Conservation (phyloP, 306 rosid genomes). For the Canavalia ensiformis region DNA sequence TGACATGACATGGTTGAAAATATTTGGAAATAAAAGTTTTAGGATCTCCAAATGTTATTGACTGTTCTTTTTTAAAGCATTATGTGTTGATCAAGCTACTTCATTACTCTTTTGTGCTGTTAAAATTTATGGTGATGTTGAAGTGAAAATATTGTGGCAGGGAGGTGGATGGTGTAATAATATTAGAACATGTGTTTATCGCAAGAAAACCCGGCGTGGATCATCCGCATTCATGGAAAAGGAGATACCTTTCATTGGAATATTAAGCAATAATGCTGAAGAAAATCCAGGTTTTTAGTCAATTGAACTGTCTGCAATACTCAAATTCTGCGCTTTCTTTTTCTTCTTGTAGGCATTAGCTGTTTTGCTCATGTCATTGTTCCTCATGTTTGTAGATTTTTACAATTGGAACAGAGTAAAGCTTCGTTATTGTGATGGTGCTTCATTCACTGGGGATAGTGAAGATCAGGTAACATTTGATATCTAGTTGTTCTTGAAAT, state of each 20-base stretch:
- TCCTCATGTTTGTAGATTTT: slow-evolving; percentile 70
- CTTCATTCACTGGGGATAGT: slow-evolving; percentile 87
- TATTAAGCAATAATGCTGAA: slow-evolving; percentile 74
- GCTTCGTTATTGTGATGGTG: slow-evolving; percentile 99
- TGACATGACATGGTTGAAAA: neutral
- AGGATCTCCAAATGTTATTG: slow-evolving; percentile 8
- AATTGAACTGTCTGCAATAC: slow-evolving; percentile 6
- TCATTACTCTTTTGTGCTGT: neutral
- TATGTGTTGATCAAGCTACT: slow-evolving; percentile 8
- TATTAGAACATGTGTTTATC: slow-evolving; percentile 82
- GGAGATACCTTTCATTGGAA: slow-evolving; percentile 78
- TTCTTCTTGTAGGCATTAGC: slow-evolving; percentile 1
- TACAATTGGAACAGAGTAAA: slow-evolving; percentile 95
- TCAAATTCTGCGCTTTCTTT: slow-evolving; percentile 26
- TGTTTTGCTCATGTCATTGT: slow-evolving; percentile 35
- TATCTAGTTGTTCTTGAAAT: slow-evolving; percentile 20
- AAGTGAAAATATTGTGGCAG: slow-evolving; percentile 65
- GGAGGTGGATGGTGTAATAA: slow-evolving; percentile 99
- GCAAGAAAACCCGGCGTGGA: slow-evolving; percentile 81
- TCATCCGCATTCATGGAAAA: slow-evolving; percentile 91
- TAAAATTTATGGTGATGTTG: slow-evolving; percentile 11
- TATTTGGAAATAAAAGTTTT: slow-evolving; percentile 20
- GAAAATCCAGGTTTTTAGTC: slow-evolving; percentile 84
- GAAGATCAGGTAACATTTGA: slow-evolving; percentile 70
- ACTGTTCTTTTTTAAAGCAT: neutral